These are phyloP conservation scores for Pseudogymnoascus sp. DNA, from an alignment of 2,329 filamentous ascomycete species.

Conservation along the genomic window DNA sequence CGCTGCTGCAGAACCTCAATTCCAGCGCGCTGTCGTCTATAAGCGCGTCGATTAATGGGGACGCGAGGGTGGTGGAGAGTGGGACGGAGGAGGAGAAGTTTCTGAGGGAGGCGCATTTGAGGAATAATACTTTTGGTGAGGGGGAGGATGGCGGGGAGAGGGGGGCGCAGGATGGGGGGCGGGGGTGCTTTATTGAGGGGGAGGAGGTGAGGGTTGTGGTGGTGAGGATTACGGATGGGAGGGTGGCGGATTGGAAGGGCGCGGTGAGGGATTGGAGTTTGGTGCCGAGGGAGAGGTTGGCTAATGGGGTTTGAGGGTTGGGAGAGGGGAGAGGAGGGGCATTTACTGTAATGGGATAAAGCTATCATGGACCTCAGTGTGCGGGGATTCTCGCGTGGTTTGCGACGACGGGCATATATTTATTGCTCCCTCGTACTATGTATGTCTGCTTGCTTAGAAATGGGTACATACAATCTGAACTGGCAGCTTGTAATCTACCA, in stretches of 20 bases:
- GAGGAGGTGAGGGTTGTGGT: conserved; percentile 82
- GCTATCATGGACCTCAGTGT: background rate
- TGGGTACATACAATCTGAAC: conserved; percentile 2
- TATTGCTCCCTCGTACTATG: background rate
- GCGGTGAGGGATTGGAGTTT: conserved; percentile 69
- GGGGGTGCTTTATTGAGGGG: conserved; percentile 65
- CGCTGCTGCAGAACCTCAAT: conserved; percentile 83
- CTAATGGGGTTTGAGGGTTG: conserved; percentile 18
- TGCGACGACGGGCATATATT: background rate
- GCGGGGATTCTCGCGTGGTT: background rate
- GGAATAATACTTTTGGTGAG: conserved; percentile 79
- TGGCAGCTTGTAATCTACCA: background rate
- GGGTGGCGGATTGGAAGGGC: conserved; percentile 95
- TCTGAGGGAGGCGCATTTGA: conserved; percentile 75
- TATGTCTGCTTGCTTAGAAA: conserved; percentile 1
- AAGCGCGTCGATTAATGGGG: conserved; percentile 88
- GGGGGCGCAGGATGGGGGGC: conserved; percentile 38
- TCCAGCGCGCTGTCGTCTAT: conserved; percentile 80
- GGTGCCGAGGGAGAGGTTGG: conserved; percentile 14
- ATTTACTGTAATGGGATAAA: background rate
- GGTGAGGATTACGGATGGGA: conserved; percentile 73
- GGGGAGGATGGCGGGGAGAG: conserved; percentile 38
- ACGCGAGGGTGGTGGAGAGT: conserved; percentile 61
- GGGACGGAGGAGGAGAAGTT: conserved; percentile 77
- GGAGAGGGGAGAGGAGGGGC: too few species aligned